These are phyloP conservation scores for Cucumis hystrix DNA, from an alignment of 306 rosid genomes.

Conservation along the genomic window DNA sequence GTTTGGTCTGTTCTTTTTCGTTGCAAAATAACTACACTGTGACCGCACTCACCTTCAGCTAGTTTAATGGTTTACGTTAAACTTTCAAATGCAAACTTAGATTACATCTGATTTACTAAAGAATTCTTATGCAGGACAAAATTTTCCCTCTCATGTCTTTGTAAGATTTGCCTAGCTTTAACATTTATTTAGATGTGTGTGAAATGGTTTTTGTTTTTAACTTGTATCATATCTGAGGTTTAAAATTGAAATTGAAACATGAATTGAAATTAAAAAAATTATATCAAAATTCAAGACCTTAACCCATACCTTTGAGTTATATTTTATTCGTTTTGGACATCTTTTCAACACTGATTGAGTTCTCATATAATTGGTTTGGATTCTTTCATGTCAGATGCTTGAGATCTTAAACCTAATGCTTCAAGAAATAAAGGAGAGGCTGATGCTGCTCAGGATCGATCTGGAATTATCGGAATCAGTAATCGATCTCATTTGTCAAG, in stretches of 20 bases:
- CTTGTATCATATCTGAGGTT: neutral
- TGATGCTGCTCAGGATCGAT: conserved; percentile 35
- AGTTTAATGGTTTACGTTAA: neutral
- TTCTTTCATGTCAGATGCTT: conserved; percentile 37
- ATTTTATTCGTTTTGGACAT: neutral
- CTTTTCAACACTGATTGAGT: neutral
- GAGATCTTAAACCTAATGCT: conserved; percentile 54
- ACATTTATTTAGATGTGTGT: neutral
- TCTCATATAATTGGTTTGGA: neutral
- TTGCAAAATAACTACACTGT: neutral
- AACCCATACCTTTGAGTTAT: neutral
- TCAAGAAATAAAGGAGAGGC: conserved; percentile 56
- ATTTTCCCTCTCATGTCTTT: neutral
- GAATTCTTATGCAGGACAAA: neutral
- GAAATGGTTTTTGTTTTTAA: neutral
- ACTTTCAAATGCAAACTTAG: neutral
- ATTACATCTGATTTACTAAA: neutral
- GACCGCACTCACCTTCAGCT: neutral
- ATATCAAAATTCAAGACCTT: too few relatives aligned
- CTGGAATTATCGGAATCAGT: conserved; percentile 63
- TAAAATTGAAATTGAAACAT: neutral
- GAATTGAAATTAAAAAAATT: neutral
- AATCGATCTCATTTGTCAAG: conserved; percentile 40
- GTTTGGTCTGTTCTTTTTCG: conserved; percentile 10
- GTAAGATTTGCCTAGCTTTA: neutral